Base-by-base conservation (phyloP, 257 asterid genomes). In the Rehmannia glutinosa region DNA sequence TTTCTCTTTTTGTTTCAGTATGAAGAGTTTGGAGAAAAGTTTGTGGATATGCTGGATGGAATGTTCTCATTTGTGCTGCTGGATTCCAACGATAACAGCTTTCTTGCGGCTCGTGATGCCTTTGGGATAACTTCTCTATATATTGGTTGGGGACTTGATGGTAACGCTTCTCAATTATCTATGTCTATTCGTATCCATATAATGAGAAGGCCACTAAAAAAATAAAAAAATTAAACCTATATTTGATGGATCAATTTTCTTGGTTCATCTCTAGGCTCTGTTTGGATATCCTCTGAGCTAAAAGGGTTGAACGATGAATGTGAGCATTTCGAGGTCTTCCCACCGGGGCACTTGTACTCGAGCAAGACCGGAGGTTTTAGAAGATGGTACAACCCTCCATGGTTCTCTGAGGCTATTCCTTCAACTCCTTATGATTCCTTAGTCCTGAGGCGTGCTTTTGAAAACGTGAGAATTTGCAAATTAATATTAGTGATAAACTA, bases 131-230 rank as follows among this genome's bases (percentile, higher is more conserved):
- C 99, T 56, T 85, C 99, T 39, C 88, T 91, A 12, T 94, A 91
- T 38, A 87, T 94, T 47, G 99, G 99, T 12, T 89, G 98, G 98
- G 98, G 97, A 56, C 96, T 88, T 55, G 99, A 94, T 77, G 99
- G 99, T 91, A 79, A 12, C 62, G n/a, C 28, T 69, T 65, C 53
- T 36, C 24, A 32, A 5, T 57, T 27, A 25, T 59, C 68, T 42
- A 62, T 36, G 10, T 38, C 1, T 10, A 2, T 38, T 25, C 25
- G 16, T 41, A n/a, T n/a, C n/a, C n/a, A n/a, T n/a, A n/a, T n/a
- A n/a, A n/a, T n/a, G n/a, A n/a, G n/a, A n/a, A n/a, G n/a, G n/a
- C n/a, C n/a, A n/a, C n/a, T n/a, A n/a, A n/a, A n/a, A n/a, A n/a
- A n/a, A 32, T 32, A 0, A 32, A 32, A 30, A 30, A 32, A 32